A percentile compares a stretch with the other conserved stretches of the same genome.
Evolutionary conservation across 441 rosid species (phyloP).

Genomic region (Brassica balearica): DNA sequence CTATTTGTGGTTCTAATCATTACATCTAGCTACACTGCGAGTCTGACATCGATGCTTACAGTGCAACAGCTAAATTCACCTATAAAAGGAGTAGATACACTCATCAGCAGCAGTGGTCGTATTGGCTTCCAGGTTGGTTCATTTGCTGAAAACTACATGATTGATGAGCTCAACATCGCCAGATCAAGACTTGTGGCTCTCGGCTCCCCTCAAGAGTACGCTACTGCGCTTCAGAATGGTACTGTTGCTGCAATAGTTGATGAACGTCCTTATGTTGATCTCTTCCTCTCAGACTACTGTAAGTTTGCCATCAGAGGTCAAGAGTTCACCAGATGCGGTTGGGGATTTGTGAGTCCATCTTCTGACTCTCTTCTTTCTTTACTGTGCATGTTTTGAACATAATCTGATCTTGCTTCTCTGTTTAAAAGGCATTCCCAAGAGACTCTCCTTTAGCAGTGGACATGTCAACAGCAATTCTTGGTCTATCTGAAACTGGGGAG

Average conservation of each 20-base stretch:
- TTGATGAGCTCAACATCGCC: slow-evolving; percentile 67
- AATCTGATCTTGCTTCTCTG: slow-evolving; percentile 26
- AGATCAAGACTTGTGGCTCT: slow-evolving; percentile 82
- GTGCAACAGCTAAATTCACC: slow-evolving; percentile 90
- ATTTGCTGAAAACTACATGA: slow-evolving; percentile 72
- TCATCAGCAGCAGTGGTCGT: slow-evolving; percentile 56
- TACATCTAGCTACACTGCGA: slow-evolving; percentile 98
- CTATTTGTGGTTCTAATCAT: slow-evolving; percentile 89
- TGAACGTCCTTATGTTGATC: slow-evolving; percentile 76
- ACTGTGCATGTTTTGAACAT: slow-evolving; percentile 21
- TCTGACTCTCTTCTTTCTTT: slow-evolving; percentile 19
- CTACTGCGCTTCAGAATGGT: slow-evolving; percentile 62
- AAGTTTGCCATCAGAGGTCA: slow-evolving; percentile 77
- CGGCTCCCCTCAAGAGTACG: slow-evolving; percentile 80
- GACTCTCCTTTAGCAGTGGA: slow-evolving; percentile 90
- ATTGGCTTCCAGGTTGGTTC: slow-evolving; percentile 91
- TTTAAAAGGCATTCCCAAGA: slow-evolving; percentile 74
- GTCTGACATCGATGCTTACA: slow-evolving; percentile 92
- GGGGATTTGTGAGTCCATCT: slow-evolving; percentile 88
- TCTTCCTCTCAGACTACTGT: slow-evolving; percentile 77
- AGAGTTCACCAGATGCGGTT: slow-evolving; percentile 82
- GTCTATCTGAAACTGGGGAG: slow-evolving; percentile 83
- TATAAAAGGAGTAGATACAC: slow-evolving; percentile 81
- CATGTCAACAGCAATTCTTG: slow-evolving; percentile 88
- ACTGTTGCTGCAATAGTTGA: slow-evolving; percentile 88